Conservation (phyloP, 192 early-diverging fungal genomes). For the Phycomyces blakesleeanus region DNA sequence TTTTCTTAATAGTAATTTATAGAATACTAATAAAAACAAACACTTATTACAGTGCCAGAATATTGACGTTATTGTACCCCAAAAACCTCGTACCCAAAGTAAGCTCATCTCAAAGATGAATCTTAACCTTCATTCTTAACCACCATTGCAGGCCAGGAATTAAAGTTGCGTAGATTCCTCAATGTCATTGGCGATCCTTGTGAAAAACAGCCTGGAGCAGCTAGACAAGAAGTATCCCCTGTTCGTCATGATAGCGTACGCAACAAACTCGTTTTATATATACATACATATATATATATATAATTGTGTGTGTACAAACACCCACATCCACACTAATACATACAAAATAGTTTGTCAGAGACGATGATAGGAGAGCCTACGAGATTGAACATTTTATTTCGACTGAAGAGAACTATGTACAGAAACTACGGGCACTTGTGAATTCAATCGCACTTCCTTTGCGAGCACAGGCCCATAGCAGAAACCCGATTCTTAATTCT, state of each 20-base stretch:
- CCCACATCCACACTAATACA: neutral
- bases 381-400: slow-evolving; percentile 55
- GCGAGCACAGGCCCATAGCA: slow-evolving; percentile 42
- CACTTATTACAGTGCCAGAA: slow-evolving; percentile 19
- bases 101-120: neutral
- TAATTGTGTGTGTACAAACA: too few species aligned
- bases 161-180: slow-evolving; percentile 21
- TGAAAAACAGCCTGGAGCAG: neutral
- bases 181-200: slow-evolving; percentile 14
- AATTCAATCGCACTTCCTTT: slow-evolving; percentile 53
- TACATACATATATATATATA: too few species aligned
- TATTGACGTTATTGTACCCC: slow-evolving; percentile 21
- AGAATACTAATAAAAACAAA: too few species aligned
- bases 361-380: slow-evolving; percentile 44
- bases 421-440: slow-evolving; percentile 51
- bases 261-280: neutral
- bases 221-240: neutral
- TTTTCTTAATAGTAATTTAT: neutral
- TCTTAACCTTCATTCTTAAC: neutral
- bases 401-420: slow-evolving; percentile 60
- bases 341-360: slow-evolving; percentile 5
- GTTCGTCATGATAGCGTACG: neutral
- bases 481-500: slow-evolving; percentile 49
- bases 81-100: slow-evolving; percentile 9
- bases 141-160: slow-evolving; percentile 8